Base-by-base conservation (phyloP, 1,284 basidiomycete genomes). In the Fistulina hepatica region DNA sequence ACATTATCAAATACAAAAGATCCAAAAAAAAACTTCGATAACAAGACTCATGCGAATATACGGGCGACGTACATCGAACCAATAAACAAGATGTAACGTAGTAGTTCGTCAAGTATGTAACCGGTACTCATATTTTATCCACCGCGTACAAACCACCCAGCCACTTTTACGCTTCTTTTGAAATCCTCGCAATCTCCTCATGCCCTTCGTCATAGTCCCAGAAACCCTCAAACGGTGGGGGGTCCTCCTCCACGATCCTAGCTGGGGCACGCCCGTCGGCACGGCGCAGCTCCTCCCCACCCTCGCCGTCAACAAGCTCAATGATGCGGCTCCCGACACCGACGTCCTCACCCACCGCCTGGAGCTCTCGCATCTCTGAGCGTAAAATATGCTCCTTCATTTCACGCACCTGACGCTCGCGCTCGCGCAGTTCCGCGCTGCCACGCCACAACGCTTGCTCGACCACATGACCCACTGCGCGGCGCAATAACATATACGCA, bases 371-470 rank as follows among this genome's bases (percentile, higher is more conserved):
- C 34, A 43, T n/a, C 54, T 26, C 55, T 57, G 22, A 63, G 45
- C 60, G 63, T 55, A 80, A 59, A 48, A 80, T 81, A 48, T 63
- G 65, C 48, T 69, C 64, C 61, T 82, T 83, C 46, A 84, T 69
- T 52, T 69, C 66, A 41, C 67, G 62, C 51, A 81, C 76, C 43
- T 68, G 62, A 36, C 57, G 55, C 40, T 78, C 73, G 20, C 68
- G 58, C 37, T 72, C 67, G 45, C 63, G 63, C 45, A 73, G 71
- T 54, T 86, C 84, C 34, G 60, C 56, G 45, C 76, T 81, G 8
- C 76, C 78, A 38, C 68, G 66, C 88, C 88, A 92, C 43, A 83
- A 57, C 16, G 80, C 55, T 44, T 74, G 67, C 58, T 86, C 81
- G n/a, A 86, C 63, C 17, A 86, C 46, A 46, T 78, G 80, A 13